Evolutionary conservation across 1,139 yeast species (phyloP), one percentile per base, ranked within the genome.

Genomic region (Geotrichum reessii): DNA sequence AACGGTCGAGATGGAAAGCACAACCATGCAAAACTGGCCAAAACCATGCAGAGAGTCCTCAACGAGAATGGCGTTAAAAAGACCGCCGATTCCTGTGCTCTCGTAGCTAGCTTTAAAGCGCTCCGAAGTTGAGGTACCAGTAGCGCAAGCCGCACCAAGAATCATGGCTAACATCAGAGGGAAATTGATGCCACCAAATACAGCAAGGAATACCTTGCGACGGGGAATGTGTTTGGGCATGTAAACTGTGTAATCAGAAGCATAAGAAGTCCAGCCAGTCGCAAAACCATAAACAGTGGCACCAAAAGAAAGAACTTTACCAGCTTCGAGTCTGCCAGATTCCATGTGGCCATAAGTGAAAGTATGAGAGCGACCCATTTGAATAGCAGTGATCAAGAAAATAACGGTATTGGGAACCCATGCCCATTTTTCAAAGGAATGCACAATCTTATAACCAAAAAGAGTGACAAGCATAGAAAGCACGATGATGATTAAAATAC

Each of bases 231-330:
- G 78, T 69, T 82, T 78, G 63, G 81, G 81, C 81, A 88, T 91
- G 76, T 90, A 92, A 56, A 87, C 92, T 58, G 96, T 89, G 75
- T 91, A 92, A 75, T 91, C 97, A 49, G 96, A 84, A 52, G 97
- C 95, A 69, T 86, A 89, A 25, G 97, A 86, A 60, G 95, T 83
- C 97, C 97, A 91, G 63, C 97, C 97, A 59, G 96, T 83, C 55
- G 97, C 96, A 69, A 87, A 92, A 63, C 97, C 97, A 68, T 81
- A 92, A 63, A 88, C 74, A 54, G 96, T 77, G 70, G 91, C 86
- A 71, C 97, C 97, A 67, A 87, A 90, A 47, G 95, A 84, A 60
- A 92, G 78, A 37, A 90, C 93, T 67, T 74, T 70, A 65, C 92
- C 97, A 51, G 95, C 95, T 61, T 78, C 81, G n/a, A 69, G 64